Evolutionary conservation across 2,329 filamentous ascomycete genomes (phyloP), one percentile per base, ranked within the genome.

Genomic region (Annulohypoxylon truncatum): DNA sequence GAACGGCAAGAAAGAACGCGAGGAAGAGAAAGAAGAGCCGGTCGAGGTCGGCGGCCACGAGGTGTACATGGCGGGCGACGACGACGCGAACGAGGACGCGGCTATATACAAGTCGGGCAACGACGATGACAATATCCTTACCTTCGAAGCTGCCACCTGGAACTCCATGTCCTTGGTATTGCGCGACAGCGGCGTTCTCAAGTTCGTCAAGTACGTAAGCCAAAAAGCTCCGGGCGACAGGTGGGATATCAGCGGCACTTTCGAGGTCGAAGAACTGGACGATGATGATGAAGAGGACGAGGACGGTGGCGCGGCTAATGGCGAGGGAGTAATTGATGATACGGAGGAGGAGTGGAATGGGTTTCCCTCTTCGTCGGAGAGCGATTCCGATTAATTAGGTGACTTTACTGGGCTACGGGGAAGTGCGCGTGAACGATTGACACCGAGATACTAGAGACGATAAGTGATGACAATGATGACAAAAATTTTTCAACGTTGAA

Each of bases 171-270:
- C 91, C 69, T 88, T 99, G 70, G 96, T 98, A 29, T 82, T 98
- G 71, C 87, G 96, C 62, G 96, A 99, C 77, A 89, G 88, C 71
- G 94, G 93, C 12, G 91, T 92, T 12, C 83, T 99, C 76, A 90
- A 93, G 77, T 99, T 99, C 77, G 94, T 98, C 75, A 99, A 98
- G 83, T 99, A 98, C 78, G 91, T 99, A 20, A 96, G 92, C 79
- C 85, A 85, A 64, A 87, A 85, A 53, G 96, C 96, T 6, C 88
- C 88, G 75, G 96, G 96, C 0, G 96, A 98, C 80, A 86, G 96
- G 44, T 98, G 94, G 93, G 96, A 99, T 80, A 84, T 98, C 52
- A 90, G 89, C 48, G 96, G 89, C 0, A 89, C 89, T 31, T 93
- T 92, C 77, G 92, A 90, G 22, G 90, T 97, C 29, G 85, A 86